phyloP scores from a whole-genome alignment of 495 filamentous ascomycete species.

The Neurospora sp. region DNA sequence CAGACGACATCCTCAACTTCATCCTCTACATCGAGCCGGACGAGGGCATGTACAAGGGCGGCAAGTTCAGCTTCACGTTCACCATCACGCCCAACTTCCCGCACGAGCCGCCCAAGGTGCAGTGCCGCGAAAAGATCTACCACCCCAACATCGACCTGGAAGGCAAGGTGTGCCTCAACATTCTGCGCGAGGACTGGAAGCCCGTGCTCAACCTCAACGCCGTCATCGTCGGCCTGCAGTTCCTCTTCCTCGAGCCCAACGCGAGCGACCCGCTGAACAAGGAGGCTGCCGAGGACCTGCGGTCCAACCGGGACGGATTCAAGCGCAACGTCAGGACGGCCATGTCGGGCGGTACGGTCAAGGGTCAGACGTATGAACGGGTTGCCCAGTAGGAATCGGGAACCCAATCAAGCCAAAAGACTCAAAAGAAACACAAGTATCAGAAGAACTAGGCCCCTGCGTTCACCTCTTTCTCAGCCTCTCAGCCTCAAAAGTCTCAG shows the following conservation, averaged over 20 bases:
- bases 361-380: constrained; percentile 60
- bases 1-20: constrained; percentile 95
- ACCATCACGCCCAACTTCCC: constrained; percentile 90
- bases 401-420: background rate
- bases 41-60: constrained; percentile 95
- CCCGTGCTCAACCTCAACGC: constrained; percentile 94
- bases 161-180: constrained; percentile 96
- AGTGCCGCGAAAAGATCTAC: constrained; percentile 97
- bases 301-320: constrained; percentile 73
- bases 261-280: constrained; percentile 96
- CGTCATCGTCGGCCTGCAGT: constrained; percentile 94
- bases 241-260: constrained; percentile 95
- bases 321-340: constrained; percentile 77
- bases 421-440: background rate
- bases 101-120: constrained; percentile 96
- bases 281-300: constrained; percentile 89
- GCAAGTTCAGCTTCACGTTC: constrained; percentile 83
- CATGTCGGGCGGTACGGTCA: constrained; percentile 76
- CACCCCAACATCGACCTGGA: constrained; percentile 98
- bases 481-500: background rate
- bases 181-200: constrained; percentile 97
- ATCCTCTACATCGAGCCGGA: constrained; percentile 87
- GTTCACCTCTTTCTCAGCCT: background rate
- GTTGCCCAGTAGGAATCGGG: constrained; percentile 34
- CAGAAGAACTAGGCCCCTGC: background rate